Evolutionary conservation across 768 basidiomycete species (phyloP).

Genomic region (Lactarius deliciosus): DNA sequence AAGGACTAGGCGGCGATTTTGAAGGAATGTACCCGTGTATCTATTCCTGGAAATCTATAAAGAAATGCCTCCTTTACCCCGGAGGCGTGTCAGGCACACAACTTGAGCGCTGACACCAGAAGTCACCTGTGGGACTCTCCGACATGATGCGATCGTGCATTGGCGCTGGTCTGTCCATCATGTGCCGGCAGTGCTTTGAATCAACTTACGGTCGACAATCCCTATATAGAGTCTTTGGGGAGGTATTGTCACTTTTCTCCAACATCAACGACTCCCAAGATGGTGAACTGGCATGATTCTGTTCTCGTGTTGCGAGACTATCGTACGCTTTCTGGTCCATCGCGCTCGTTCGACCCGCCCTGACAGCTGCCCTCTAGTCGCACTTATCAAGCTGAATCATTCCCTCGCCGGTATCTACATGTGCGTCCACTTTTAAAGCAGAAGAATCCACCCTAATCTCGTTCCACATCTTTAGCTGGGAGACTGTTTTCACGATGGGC

Average conservation of each 20-base stretch:
- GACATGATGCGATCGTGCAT: background rate
- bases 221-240: constrained; percentile 9
- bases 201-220: background rate
- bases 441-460: background rate
- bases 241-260: background rate
- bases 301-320: constrained; percentile 1
- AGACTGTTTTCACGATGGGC: background rate
- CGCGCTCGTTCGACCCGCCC: background rate
- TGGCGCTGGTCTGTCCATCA: background rate
- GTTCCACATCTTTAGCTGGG: background rate
- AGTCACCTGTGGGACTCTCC: background rate
- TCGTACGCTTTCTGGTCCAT: constrained; percentile 1
- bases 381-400: background rate
- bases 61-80: background rate
- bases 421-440: background rate
- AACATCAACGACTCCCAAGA: constrained; percentile 3
- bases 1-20: background rate
- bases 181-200: background rate
- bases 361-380: background rate
- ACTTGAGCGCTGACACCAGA: constrained; percentile 3
- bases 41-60: background rate
- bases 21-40: background rate
- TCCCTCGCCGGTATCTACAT: background rate
- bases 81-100: background rate
- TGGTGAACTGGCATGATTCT: constrained; percentile 20